Evolutionary conservation across 495 filamentous ascomycete genomes (phyloP).

Genomic region (Hyaloscypha hepaticicola): DNA sequence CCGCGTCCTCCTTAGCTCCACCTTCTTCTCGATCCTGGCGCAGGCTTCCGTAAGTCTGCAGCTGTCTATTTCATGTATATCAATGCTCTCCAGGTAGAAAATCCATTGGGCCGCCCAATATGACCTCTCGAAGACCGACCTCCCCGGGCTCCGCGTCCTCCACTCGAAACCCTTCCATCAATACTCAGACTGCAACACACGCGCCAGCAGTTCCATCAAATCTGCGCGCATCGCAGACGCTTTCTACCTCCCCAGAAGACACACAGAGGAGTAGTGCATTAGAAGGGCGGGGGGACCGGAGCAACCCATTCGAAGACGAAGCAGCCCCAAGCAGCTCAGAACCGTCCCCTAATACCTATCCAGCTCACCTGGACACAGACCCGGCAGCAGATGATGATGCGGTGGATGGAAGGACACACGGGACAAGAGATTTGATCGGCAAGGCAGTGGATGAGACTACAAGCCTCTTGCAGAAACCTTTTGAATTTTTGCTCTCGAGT

Average conservation of each 20-base stretch:
- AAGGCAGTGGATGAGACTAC: constrained; percentile 41
- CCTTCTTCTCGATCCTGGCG: neutral
- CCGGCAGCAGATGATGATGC: constrained; percentile 13
- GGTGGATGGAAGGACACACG: constrained; percentile 2
- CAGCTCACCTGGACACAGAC: constrained; percentile 22
- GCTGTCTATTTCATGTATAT: constrained; percentile 1
- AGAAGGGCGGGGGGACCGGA: neutral
- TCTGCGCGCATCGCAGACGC: constrained; percentile 27
- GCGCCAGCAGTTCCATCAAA: constrained; percentile 22
- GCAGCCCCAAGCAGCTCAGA: constrained; percentile 24
- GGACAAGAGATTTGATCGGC: neutral
- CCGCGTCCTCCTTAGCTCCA: neutral
- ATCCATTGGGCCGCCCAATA: neutral
- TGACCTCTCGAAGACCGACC: constrained; percentile 17
- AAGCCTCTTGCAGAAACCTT: constrained; percentile 39
- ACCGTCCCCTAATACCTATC: constrained; percentile 21
- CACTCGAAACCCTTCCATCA: constrained; percentile 12
- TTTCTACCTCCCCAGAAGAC: constrained; percentile 22
- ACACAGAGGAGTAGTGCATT: neutral
- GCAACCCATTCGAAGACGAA: neutral
- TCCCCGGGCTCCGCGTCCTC: constrained; percentile 9
- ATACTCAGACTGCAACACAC: constrained; percentile 4
- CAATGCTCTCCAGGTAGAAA: neutral
- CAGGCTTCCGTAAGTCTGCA: neutral
- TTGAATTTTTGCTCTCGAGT: constrained; percentile 32